A percentile compares a stretch with the other conserved stretches of the same genome.
Evolutionary conservation across 2,329 filamentous ascomycete genomes (phyloP).

Genomic region (Fusarium virguliforme): DNA sequence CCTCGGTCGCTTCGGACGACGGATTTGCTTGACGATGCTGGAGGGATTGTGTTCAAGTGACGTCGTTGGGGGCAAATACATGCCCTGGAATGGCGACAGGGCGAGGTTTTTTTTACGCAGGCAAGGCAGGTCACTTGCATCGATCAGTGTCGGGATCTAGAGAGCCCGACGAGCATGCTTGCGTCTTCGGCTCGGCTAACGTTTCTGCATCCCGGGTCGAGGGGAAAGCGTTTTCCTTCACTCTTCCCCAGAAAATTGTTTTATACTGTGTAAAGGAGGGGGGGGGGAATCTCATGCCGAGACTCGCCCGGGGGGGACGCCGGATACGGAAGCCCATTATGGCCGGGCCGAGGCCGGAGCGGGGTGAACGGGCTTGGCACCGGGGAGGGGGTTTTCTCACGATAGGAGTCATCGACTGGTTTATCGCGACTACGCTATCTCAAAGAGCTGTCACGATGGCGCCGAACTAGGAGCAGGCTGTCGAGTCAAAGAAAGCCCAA

Average conservation of each 20-base stretch:
- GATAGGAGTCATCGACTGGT: slow-evolving; percentile 17
- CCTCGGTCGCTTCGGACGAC: slow-evolving; percentile 11
- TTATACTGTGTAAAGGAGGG: slow-evolving; percentile 41
- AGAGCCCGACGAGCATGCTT: not conserved
- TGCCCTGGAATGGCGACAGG: slow-evolving; percentile 14
- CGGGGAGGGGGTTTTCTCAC: slow-evolving; percentile 25
- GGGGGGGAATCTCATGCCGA: slow-evolving; percentile 4
- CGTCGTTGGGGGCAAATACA: slow-evolving; percentile 37
- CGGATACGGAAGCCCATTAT: slow-evolving; percentile 38
- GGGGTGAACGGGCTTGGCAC: slow-evolving; percentile 31
- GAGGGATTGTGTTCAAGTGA: slow-evolving; percentile 27
- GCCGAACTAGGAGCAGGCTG: not conserved
- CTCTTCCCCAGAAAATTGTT: slow-evolving; percentile 29
- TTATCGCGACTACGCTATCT: not conserved
- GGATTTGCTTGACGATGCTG: slow-evolving; percentile 11
- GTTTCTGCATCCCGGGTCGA: slow-evolving; percentile 22
- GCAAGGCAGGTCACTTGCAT: slow-evolving; percentile 11
- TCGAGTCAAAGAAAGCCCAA: slow-evolving; percentile 8
- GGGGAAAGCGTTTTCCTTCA: not conserved
- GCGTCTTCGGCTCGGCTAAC: slow-evolving; percentile 27
- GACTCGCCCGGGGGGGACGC: slow-evolving; percentile 20
- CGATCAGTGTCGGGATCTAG: not conserved
- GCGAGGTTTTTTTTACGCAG: slow-evolving; percentile 11
- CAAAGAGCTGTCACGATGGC: not conserved
- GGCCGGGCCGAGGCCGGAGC: slow-evolving; percentile 47